Conservation (phyloP, 202 grass and related monocot genomes). For the Digitaria exilis region DNA sequence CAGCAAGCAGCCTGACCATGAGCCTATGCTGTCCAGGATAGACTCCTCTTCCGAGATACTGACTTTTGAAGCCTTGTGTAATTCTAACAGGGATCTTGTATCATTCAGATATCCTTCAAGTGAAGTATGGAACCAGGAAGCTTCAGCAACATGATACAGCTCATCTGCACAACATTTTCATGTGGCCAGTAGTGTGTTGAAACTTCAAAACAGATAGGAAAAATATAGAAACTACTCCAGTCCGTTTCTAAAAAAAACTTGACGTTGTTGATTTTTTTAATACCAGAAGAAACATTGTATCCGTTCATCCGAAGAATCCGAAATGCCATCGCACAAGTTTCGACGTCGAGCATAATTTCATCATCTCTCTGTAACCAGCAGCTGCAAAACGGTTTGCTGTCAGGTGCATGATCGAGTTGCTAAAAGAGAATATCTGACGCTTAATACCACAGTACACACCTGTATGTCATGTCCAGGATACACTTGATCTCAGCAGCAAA, state of each 20-base stretch:
- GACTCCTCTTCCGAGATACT: constrained; percentile 48
- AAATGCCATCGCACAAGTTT: constrained; percentile 66
- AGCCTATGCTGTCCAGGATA: constrained; percentile 60
- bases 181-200: not conserved
- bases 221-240: not conserved
- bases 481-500: constrained; percentile 57
- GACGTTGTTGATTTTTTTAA: not conserved
- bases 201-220: not conserved
- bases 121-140: constrained; percentile 47
- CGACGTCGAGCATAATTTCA: constrained; percentile 47
- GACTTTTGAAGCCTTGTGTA: constrained; percentile 76
- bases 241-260: not conserved
- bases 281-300: constrained; percentile 70
- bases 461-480: constrained; percentile 60
- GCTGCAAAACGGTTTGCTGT: constrained; percentile 30
- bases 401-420: not conserved
- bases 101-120: constrained; percentile 71
- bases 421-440: not conserved
- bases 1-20: constrained; percentile 60
- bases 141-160: constrained; percentile 55
- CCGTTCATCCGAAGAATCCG: constrained; percentile 70
- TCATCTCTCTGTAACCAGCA: constrained; percentile 63
- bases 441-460: constrained; percentile 16
- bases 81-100: constrained; percentile 60
- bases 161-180: constrained; percentile 48